phyloP scores from a whole-genome alignment of 768 basidiomycete species.

The Omphalotus guepiniiformis region DNA sequence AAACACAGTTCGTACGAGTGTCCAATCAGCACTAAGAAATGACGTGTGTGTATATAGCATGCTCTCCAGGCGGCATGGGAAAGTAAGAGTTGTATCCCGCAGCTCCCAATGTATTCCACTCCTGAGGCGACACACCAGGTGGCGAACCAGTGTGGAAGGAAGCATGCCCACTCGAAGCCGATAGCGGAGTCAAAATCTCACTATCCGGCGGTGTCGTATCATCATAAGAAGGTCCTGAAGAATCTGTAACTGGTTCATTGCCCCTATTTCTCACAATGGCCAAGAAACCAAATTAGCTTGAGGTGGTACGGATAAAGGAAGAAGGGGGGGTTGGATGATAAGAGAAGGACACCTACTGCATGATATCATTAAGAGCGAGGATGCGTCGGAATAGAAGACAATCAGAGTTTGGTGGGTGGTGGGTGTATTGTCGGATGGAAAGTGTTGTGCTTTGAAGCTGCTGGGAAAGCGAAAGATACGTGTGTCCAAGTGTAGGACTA shows the following conservation, averaged over 20 bases:
- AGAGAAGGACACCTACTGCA: conserved; percentile 51
- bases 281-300: conserved; percentile 22
- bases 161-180: conserved; percentile 44
- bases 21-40: conserved; percentile 37
- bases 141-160: conserved; percentile 35
- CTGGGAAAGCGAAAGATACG: conserved; percentile 58
- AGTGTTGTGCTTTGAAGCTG: conserved; percentile 56
- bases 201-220: conserved; percentile 59
- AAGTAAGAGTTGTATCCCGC: conserved; percentile 68
- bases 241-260: conserved; percentile 42
- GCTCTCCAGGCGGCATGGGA: conserved; percentile 46
- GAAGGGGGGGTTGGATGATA: too few species aligned
- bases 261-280: conserved; percentile 31
- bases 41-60: conserved; percentile 54
- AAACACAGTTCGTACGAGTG: background rate
- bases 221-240: conserved; percentile 42
- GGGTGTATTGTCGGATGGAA: conserved; percentile 57
- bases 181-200: conserved; percentile 54
- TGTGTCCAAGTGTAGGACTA: conserved; percentile 53
- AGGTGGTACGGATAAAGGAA: too few species aligned
- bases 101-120: conserved; percentile 57
- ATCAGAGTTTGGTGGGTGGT: conserved; percentile 48
- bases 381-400: conserved; percentile 59
- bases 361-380: conserved; percentile 53
- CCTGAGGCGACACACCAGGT: conserved; percentile 49